Conservation (phyloP, 257 asterid species). For the Lycium barbarum region DNA sequence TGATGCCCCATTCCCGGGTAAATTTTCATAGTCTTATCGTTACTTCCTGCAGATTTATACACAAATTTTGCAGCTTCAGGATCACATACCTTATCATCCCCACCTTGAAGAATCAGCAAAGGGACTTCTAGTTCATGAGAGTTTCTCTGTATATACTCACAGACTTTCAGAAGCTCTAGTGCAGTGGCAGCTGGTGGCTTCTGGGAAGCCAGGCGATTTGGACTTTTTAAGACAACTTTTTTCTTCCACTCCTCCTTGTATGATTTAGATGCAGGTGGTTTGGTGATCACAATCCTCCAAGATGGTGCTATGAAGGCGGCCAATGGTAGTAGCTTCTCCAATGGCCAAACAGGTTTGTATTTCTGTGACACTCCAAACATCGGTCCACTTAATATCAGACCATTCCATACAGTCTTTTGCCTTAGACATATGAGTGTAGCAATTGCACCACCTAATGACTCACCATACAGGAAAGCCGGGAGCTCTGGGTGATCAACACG, state of each 20-base stretch:
- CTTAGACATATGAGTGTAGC: conserved; percentile 56
- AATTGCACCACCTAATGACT: conserved; percentile 79
- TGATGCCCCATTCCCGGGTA: conserved; percentile 82
- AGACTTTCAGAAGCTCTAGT: conserved; percentile 58
- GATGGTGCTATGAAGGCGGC: conserved; percentile 70
- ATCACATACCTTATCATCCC: conserved; percentile 69
- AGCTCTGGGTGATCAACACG: conserved; percentile 46
- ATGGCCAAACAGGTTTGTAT: conserved; percentile 76
- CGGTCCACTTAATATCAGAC: conserved; percentile 70
- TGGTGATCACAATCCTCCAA: conserved; percentile 63
- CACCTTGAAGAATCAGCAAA: conserved; percentile 76
- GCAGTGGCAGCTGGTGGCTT: conserved; percentile 72
- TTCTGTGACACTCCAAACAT: conserved; percentile 78
- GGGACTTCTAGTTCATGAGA: conserved; percentile 61
- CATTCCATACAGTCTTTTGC: conserved; percentile 69
- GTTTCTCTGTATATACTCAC: conserved; percentile 50
- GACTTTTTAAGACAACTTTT: conserved; percentile 57
- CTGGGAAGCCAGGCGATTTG: conserved; percentile 52
- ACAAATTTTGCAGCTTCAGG: conserved; percentile 59
- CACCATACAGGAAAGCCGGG: conserved; percentile 83
- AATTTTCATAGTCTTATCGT: conserved; percentile 73
- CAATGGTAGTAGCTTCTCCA: conserved; percentile 66
- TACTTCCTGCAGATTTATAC: conserved; percentile 53
- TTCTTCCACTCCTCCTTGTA: conserved; percentile 71
- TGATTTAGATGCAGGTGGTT: conserved; percentile 56